Evolutionary conservation across 2,329 filamentous ascomycete species (phyloP).

Genomic region (Arthroderma uncinatum): DNA sequence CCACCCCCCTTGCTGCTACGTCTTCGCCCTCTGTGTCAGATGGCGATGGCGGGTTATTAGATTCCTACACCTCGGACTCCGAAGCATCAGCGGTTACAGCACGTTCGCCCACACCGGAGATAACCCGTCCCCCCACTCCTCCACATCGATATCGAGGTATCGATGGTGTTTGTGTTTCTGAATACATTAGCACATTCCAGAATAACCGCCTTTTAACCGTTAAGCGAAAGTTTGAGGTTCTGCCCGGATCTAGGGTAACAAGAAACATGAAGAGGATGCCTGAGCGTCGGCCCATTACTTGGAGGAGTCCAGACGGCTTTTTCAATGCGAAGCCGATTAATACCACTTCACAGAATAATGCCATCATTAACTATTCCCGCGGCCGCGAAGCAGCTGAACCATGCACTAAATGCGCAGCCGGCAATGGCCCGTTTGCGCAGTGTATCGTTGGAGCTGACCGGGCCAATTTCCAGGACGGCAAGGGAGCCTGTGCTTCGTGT

Average conservation of each 20-base stretch:
- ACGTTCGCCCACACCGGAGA: not conserved
- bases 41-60: too few species aligned
- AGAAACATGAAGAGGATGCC: not conserved
- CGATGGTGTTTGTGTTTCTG: not conserved
- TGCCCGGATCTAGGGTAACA: not conserved
- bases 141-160: not conserved
- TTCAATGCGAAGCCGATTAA: not conserved
- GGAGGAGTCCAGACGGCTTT: not conserved
- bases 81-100: not conserved
- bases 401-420: too few species aligned
- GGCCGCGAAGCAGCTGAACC: too few species aligned
- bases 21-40: too few species aligned
- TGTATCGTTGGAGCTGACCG: too few species aligned
- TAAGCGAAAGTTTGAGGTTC: not conserved
- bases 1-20: too few species aligned
- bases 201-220: not conserved
- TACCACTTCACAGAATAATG: not conserved
- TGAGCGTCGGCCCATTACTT: not conserved
- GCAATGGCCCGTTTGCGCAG: too few species aligned
- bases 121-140: not conserved
- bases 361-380: too few species aligned
- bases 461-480: too few species aligned
- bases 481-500: too few species aligned
- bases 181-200: not conserved
- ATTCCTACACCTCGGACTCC: not conserved